Percentiles rank a stretch among this genome's conserved stretches.
Evolutionary conservation across 1,284 basidiomycete species (phyloP).

Genomic region (Pascua sp.): DNA sequence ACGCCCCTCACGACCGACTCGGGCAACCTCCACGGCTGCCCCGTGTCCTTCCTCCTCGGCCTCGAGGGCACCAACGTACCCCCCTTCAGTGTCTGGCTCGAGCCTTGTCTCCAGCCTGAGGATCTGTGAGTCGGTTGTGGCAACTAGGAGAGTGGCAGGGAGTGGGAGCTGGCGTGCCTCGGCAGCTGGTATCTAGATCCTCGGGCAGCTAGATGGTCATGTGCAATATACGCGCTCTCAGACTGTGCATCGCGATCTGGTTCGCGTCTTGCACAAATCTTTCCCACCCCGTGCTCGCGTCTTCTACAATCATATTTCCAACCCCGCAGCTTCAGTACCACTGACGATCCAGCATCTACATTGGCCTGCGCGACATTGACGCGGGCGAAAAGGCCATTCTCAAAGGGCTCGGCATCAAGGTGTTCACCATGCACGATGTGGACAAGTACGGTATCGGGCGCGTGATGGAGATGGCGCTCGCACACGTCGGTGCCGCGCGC

Average conservation of each 20-base stretch:
- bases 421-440: constrained; percentile 97
- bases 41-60: constrained; percentile 88
- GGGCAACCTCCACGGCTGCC: constrained; percentile 98
- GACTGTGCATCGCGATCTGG: no score
- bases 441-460: constrained; percentile 94
- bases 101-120: constrained; percentile 66
- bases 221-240: background rate
- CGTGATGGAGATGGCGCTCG: constrained; percentile 92
- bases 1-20: constrained; percentile 78
- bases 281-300: no score
- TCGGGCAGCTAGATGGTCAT: no score
- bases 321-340: no score
- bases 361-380: constrained; percentile 93
- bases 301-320: no score
- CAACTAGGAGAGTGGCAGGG: background rate
- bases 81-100: constrained; percentile 64
- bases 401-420: constrained; percentile 81
- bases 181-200: no score
- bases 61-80: constrained; percentile 62
- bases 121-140: constrained; percentile 41
- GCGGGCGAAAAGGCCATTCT: constrained; percentile 84
- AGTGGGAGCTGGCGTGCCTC: no score
- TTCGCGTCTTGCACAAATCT: no score
- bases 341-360: constrained; percentile 58
- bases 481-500: constrained; percentile 81